These are phyloP conservation scores for Corchorus olitorius DNA, from an alignment of 345 rosid species.

Conservation along the genomic window DNA sequence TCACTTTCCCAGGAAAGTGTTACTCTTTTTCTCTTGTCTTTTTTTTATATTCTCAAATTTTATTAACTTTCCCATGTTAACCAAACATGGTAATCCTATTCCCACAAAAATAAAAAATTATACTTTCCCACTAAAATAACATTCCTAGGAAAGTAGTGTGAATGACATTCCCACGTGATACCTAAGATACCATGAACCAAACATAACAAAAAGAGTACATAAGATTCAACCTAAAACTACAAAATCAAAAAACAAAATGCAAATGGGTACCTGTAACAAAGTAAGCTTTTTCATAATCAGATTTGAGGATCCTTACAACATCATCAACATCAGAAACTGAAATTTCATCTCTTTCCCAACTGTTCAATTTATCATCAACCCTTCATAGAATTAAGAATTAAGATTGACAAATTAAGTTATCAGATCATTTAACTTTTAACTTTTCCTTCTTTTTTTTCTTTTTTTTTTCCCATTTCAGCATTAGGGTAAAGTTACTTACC, in stretches of 20 bases:
- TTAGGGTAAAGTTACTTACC: constrained; percentile 25
- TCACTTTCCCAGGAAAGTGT: too few species aligned
- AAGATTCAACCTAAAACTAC: neutral
- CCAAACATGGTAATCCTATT: too few species aligned
- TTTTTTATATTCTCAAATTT: too few species aligned
- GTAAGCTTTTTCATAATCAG: constrained; percentile 77
- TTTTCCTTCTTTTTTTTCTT: neutral
- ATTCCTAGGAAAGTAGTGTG: too few species aligned
- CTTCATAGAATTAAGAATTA: neutral
- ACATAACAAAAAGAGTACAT: too few species aligned
- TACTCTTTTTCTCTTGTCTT: too few species aligned
- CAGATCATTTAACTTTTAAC: neutral
- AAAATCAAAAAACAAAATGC: neutral
- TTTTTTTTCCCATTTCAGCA: neutral
- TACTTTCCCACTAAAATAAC: too few species aligned
- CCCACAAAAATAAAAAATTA: too few species aligned
- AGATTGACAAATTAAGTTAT: neutral
- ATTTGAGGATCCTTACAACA: constrained; percentile 51
- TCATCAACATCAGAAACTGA: constrained; percentile 51
- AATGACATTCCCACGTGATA: too few species aligned
- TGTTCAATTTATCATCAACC: constrained; percentile 26
- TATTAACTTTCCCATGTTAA: too few species aligned
- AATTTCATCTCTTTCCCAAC: constrained; percentile 34
- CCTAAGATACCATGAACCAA: too few species aligned
- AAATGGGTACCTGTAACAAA: constrained; percentile 70